Evolutionary conservation across 805 yeast genomes (phyloP).

Genomic region (Blastobotrys parvus): DNA sequence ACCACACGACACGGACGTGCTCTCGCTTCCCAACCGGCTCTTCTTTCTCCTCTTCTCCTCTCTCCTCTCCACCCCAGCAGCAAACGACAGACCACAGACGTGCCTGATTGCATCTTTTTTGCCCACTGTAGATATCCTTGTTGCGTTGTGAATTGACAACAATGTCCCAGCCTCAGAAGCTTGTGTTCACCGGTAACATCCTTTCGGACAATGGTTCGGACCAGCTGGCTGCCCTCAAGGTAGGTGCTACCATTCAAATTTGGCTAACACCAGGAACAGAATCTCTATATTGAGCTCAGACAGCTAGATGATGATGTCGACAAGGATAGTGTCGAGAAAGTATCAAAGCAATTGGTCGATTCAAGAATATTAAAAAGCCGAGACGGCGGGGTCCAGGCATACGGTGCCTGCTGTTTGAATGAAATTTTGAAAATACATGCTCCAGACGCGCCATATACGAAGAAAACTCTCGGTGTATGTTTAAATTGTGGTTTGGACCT

Average conservation of each 20-base stretch:
- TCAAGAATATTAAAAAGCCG: conserved; percentile 51
- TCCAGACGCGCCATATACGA: conserved; percentile 83
- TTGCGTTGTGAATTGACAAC: too few species aligned
- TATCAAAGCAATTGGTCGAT: conserved; percentile 47
- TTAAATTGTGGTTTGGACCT: background rate
- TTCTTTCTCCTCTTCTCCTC: too few species aligned
- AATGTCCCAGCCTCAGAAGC: too few species aligned
- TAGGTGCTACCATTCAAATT: background rate
- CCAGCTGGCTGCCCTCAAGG: background rate
- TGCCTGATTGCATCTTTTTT: too few species aligned
- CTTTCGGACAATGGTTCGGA: background rate
- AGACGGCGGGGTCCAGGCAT: conserved; percentile 62
- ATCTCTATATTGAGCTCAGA: background rate
- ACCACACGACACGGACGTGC: too few species aligned
- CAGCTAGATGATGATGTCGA: background rate
- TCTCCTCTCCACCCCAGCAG: too few species aligned
- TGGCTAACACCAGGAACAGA: background rate
- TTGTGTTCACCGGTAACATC: background rate
- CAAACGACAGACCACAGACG: too few species aligned
- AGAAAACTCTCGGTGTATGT: conserved; percentile 43
- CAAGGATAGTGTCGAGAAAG: conserved; percentile 26
- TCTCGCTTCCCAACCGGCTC: too few species aligned
- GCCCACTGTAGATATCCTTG: too few species aligned
- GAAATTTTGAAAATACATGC: conserved; percentile 74
- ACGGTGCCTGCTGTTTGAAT: conserved; percentile 61